A percentile compares a stretch with the other conserved stretches of the same genome.
Evolutionary conservation across 495 filamentous ascomycete species (phyloP).

Genomic region (Hypoxylon fragiforme): DNA sequence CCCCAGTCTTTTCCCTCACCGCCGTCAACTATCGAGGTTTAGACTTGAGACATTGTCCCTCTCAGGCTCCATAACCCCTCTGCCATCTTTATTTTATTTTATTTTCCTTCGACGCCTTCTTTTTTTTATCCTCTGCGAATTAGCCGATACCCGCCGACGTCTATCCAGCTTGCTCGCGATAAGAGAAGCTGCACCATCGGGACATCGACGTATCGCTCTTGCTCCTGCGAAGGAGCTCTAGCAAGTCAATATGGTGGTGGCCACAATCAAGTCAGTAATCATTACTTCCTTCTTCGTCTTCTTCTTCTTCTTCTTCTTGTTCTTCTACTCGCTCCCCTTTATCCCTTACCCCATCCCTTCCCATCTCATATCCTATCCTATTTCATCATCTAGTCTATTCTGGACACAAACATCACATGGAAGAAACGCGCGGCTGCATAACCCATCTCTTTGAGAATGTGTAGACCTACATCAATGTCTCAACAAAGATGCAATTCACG

Average conservation of each 20-base stretch:
- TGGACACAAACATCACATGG: not conserved
- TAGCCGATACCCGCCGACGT: conserved; percentile 33
- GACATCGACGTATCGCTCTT: conserved; percentile 25
- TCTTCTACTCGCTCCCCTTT: not conserved
- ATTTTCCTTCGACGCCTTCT: conserved; percentile 10
- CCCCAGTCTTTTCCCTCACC: conserved; percentile 28
- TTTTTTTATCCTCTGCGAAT: conserved; percentile 22
- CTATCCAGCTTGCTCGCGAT: conserved; percentile 35
- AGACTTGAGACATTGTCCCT: conserved; percentile 27
- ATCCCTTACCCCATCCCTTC: no score
- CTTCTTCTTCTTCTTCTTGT: not conserved
- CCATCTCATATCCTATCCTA: no score
- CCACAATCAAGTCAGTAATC: conserved; percentile 76
- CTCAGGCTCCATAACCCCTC: conserved; percentile 19
- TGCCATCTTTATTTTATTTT: conserved; percentile 22
- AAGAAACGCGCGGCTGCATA: conserved; percentile 17
- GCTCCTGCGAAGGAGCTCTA: conserved; percentile 36
- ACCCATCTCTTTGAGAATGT: conserved; percentile 10
- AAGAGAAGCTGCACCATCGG: conserved; percentile 23
- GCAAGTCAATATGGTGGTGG: conserved; percentile 70
- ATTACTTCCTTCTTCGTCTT: conserved; percentile 17
- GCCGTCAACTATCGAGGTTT: conserved; percentile 22
- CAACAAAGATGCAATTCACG: conserved; percentile 7
- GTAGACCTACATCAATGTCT: conserved; percentile 25
- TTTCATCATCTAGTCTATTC: not conserved